Base-by-base conservation (phyloP, 2,329 filamentous ascomycete genomes). In the Aspergillus pseudonomiae region DNA sequence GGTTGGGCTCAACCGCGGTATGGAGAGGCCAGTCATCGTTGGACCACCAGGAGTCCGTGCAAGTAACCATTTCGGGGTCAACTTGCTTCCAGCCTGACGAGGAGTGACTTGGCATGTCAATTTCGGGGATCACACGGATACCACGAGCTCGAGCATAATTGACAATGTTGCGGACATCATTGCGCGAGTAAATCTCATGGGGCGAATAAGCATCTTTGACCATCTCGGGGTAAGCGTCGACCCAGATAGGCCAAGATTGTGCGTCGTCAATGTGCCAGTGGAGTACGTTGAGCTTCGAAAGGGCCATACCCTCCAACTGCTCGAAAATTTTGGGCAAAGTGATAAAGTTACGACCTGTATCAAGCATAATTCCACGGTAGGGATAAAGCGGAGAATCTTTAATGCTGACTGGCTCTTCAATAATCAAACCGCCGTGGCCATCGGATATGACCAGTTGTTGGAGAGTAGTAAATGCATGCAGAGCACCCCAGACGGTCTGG, bases 51-150 rank as follows among this genome's bases (percentile, higher is more conserved):
- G 82, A 82, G 72, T 88, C 76, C 21, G 74, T 75, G 73, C 85
- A 88, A 14, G 86, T 81, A 32, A 87, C 78, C 61, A 89, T 85
- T 28, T 81, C 78, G 28, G 84, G 79, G 63, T 88, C 84, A 7
- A 88, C 78, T 64, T 85, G 84, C 60, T 83, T 79, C 84, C 84
- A 87, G 34, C 85, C 85, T 0, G 84, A 81, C 34, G 80, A 78
- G 6, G 84, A 82, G 71, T 88, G 86, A 54, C 85, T 84, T 7
- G 86, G 86, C 84, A 88, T 88, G 71, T 88, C 86, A 48, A 88
- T 82, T 68, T 88, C 86, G n/a, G 86, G 84, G 39, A 88, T 79
- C 61, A 88, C 79, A 60, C 86, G 84, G n/a, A 88, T 80, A 61
- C 83, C 86, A 21, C 85, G 85, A 39, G 82, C 81, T 43, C 82